A percentile compares a stretch with the other conserved stretches of the same genome.
phyloP scores from a whole-genome alignment of 129 eudicot genomes.

The Saposhnikovia divaricata region DNA sequence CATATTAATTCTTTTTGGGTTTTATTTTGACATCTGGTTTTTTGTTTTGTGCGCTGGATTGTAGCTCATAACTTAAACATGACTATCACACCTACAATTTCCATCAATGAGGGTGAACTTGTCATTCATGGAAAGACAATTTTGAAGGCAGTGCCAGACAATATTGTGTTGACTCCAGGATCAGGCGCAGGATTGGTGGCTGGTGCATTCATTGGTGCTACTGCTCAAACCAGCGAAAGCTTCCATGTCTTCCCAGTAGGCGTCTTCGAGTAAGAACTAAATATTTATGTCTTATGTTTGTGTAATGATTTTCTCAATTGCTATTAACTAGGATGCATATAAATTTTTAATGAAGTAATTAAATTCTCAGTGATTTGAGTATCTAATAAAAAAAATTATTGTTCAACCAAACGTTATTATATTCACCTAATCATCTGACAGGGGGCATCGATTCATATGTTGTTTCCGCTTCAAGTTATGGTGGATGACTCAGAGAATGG shows the following conservation, averaged over 20 bases:
- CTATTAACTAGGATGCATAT: background rate
- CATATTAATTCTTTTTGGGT: background rate
- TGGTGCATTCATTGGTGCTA: slow-evolving; percentile 90
- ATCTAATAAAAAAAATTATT: background rate
- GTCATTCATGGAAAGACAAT: slow-evolving; percentile 89
- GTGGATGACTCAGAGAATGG: slow-evolving; percentile 99
- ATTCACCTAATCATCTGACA: slow-evolving; percentile 21
- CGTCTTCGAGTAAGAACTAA: slow-evolving; percentile 56
- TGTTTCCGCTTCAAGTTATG: slow-evolving; percentile 90
- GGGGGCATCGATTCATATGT: slow-evolving; percentile 87
- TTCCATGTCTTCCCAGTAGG: slow-evolving; percentile 89
- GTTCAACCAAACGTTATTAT: no score
- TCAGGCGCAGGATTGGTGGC: slow-evolving; percentile 58
- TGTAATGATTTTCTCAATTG: background rate
- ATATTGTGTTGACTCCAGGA: slow-evolving; percentile 75
- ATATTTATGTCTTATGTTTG: background rate
- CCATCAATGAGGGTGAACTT: slow-evolving; percentile 65
- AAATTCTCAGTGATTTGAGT: background rate
- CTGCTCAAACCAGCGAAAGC: slow-evolving; percentile 55
- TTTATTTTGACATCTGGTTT: background rate
- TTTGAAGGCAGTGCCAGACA: slow-evolving; percentile 67
- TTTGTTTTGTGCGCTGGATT: background rate
- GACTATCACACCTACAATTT: slow-evolving; percentile 86
- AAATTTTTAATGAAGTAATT: background rate
- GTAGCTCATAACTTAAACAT: slow-evolving; percentile 41